Percentiles rank a stretch among this genome's conserved stretches.
Conservation (phyloP, 805 yeast genomes). For the Myxozyma sirexii region DNA sequence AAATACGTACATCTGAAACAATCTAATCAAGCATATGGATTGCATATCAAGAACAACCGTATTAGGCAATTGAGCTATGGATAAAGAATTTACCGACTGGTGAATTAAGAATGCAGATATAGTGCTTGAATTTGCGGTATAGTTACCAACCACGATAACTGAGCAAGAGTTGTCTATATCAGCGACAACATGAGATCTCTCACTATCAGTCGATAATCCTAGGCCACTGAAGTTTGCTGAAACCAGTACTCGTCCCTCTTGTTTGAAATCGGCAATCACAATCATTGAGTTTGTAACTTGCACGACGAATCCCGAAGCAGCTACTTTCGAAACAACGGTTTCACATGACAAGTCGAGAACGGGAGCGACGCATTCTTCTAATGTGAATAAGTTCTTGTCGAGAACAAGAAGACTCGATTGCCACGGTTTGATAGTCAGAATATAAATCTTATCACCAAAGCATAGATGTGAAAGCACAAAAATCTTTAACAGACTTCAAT, state of each 20-base stretch:
- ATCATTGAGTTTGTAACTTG: constrained; percentile 16
- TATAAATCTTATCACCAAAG: neutral
- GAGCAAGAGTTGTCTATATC: constrained; percentile 17
- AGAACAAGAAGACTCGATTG: neutral
- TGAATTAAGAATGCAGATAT: neutral
- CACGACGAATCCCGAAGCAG: constrained; percentile 7
- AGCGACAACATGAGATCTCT: neutral
- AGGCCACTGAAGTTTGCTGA: neutral
- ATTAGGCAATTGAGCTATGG: neutral
- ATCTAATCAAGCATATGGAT: neutral
- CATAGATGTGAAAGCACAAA: constrained; percentile 15
- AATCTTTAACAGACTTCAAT: constrained; percentile 4
- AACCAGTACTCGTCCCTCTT: neutral
- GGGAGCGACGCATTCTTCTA: neutral
- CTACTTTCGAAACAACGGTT: constrained; percentile 9
- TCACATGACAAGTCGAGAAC: constrained; percentile 5
- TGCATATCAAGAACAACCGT: neutral
- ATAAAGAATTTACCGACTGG: neutral
- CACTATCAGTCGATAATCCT: neutral
- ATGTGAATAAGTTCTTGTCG: neutral
- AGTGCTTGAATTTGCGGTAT: neutral
- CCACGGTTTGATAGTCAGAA: constrained; percentile 15
- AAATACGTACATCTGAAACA: constrained; percentile 1
- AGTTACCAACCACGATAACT: neutral
- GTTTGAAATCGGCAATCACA: constrained; percentile 2